Base-by-base conservation (phyloP, 2,329 filamentous ascomycete species). In the Graphilbum sp. region DNA sequence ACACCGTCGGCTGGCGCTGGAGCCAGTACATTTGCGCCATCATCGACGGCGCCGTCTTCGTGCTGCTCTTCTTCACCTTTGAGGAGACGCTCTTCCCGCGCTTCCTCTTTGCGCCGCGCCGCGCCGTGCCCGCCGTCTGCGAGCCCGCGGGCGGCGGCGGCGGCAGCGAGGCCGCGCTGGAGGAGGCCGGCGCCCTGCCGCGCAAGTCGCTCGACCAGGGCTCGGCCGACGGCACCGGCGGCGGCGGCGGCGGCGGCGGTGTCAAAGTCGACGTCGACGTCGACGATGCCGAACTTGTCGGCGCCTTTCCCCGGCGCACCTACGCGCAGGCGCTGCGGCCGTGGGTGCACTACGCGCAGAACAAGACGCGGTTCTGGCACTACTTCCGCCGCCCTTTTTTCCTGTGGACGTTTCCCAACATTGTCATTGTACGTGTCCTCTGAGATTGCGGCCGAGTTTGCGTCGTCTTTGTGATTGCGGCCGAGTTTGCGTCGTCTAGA, bases 1-100 rank as follows among this genome's bases (percentile, higher is more conserved):
- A 36, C 16, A 36, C 34, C 15, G 34, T 35, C 4, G 34, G 34
- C 20, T 35, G 34, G 34, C 34, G 34, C 23, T 35, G 34, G 34
- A 35, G 34, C 34, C 34, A 35, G 23, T 35, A 35, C 34, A 35
- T 35, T n/a, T 18, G 13, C 21, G 23, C 17, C n/a, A 35, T 35
- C 34, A 35, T 35, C 23, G 34, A 35, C 19, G 32, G 10, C 15
- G 13, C 32, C 16, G 32, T 33, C n/a, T 20, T 33, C 16, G 32
- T 19, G 16, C 16, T 33, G 16, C 32, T 33, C 5, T 33, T 33
- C 32, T 17, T 33, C 18, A 11, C 32, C n/a, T 33, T 33, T 13
- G 32, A 33, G 18, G 32, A 33, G 18, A 33, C 32, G 9, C 32
- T 33, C 5, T 33, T 33, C 18, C 32, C 32, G 18, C 32, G 32